Base-by-base conservation (phyloP, 2,329 filamentous ascomycete genomes). In the Graphiopsis chlorocephala region DNA sequence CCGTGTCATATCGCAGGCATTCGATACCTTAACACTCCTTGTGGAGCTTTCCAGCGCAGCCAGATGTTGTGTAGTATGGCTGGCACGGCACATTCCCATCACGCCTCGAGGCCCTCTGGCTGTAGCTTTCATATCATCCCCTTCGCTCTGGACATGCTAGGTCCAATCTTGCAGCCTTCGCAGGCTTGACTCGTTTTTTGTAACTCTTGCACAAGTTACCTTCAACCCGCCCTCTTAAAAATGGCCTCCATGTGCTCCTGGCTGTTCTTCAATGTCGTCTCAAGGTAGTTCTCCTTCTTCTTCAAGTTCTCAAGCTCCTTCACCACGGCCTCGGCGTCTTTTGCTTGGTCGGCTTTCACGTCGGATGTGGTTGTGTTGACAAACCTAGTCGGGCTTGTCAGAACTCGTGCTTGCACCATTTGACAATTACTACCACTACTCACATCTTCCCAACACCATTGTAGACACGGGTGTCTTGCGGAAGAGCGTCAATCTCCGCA, bases 371-470 rank as follows among this genome's bases (percentile, higher is more conserved):
- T 90, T 63, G 91, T 87, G 61, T 88, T 87, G 55, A 97, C 89
- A 77, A 99, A 99, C 94, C 94, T 98, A 71, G 26, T 38, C 4
- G 26, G 23, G 17, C 8, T 45, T 45, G 38, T 45, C n/a, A 45
- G 38, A 4, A 4, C 8, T 45, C 11, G 8, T 20, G 8, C n/a
- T 23, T 45, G 38, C n/a, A 12, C 8, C 7, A 3, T 8, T 45
- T n/a, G 2, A 20, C 2, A 8, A 11, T 20, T 23, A 0, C 38
- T 12, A 45, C n/a, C 3, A 15, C 3, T 56, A 62, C 71, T 67
- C 79, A 97, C 95, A 99, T 98, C 81, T 98, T 99, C 60, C 95
- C 95, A 12, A 98, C 90, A 6, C 94, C 94, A 79, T 98, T 94
- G 73, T 98, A 99, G 29, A 97, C 87, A 33, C 89, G 89, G 0